A percentile compares a stretch with the other conserved stretches of the same genome.
Conservation (phyloP, 2,329 filamentous ascomycete species). For the Aspergillus brasiliensis region DNA sequence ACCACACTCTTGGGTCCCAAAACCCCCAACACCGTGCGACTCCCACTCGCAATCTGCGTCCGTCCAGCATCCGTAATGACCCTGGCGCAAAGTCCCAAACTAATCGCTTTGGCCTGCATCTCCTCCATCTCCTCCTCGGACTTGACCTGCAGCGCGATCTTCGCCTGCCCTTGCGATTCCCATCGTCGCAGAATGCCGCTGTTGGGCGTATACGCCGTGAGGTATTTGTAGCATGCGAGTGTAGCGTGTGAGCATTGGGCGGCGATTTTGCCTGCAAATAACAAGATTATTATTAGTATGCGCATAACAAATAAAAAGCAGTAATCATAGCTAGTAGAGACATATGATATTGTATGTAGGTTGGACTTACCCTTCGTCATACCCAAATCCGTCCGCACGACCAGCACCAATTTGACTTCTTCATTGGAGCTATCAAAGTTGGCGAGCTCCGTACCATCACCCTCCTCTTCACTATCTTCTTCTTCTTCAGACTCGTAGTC, state of each 20-base stretch:
- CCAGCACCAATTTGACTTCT: constrained; percentile 91
- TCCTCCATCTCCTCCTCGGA: constrained; percentile 77
- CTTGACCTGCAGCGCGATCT: constrained; percentile 89
- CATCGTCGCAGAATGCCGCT: constrained; percentile 73
- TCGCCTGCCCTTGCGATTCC: constrained; percentile 85
- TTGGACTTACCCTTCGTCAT: constrained; percentile 83
- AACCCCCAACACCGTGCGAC: constrained; percentile 86
- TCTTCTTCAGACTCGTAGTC: constrained; percentile 54
- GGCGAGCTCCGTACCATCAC: constrained; percentile 52
- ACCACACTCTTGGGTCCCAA: constrained; percentile 81
- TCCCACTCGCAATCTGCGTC: constrained; percentile 93
- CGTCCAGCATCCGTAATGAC: constrained; percentile 94
- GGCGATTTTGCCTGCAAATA: constrained; percentile 84
- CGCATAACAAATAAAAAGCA: not conserved
- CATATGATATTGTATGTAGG: not conserved
- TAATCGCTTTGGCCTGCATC: constrained; percentile 77
- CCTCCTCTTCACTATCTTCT: constrained; percentile 69
- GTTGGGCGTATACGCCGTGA: constrained; percentile 58
- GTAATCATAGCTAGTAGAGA: not conserved
- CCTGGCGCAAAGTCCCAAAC: constrained; percentile 81
- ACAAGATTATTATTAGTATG: not conserved
- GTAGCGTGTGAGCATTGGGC: constrained; percentile 96
- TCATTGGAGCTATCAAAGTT: constrained; percentile 60
- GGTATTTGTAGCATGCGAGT: constrained; percentile 91
- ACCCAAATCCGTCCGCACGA: constrained; percentile 89